phyloP scores from a whole-genome alignment of 2,329 filamentous ascomycete genomes.

The Cryphonectria japonica region DNA sequence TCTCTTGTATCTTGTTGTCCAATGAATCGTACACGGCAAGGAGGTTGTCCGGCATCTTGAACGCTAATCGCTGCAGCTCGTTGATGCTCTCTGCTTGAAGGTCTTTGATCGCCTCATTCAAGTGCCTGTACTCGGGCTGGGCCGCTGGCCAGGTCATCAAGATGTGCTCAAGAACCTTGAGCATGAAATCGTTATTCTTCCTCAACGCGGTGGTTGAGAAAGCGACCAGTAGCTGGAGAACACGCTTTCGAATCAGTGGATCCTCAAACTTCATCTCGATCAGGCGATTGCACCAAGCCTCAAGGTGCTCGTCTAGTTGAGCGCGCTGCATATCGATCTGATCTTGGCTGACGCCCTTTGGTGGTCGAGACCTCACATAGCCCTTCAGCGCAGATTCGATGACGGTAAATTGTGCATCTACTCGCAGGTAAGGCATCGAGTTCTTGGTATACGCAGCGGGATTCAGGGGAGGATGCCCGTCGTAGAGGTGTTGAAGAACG shows the following conservation, averaged over 20 bases:
- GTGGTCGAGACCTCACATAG: constrained; percentile 74
- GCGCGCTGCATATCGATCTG: constrained; percentile 52
- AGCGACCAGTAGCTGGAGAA: constrained; percentile 80
- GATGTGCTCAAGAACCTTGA: constrained; percentile 89
- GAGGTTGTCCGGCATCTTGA: constrained; percentile 89
- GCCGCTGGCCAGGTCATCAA: constrained; percentile 80
- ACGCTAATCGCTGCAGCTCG: constrained; percentile 85
- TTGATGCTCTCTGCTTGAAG: constrained; percentile 83
- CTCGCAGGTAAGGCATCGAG: constrained; percentile 72
- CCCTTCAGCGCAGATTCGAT: constrained; percentile 89
- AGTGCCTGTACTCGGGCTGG: constrained; percentile 70
- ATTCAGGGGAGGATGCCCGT: constrained; percentile 68
- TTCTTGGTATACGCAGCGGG: constrained; percentile 68
- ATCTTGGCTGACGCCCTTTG: constrained; percentile 20
- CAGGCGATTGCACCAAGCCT: constrained; percentile 74
- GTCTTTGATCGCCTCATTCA: constrained; percentile 88
- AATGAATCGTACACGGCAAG: constrained; percentile 86
- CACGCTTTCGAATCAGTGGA: constrained; percentile 79
- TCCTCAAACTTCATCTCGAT: constrained; percentile 77
- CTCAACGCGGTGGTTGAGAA: constrained; percentile 82
- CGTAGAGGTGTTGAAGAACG: constrained; percentile 76
- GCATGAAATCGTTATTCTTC: constrained; percentile 77
- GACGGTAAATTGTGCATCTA: constrained; percentile 88
- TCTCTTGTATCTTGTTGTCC: constrained; percentile 79
- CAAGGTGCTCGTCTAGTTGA: constrained; percentile 65